Base-by-base conservation (phyloP, 768 basidiomycete genomes). In the Xanthoconium purpureum region DNA sequence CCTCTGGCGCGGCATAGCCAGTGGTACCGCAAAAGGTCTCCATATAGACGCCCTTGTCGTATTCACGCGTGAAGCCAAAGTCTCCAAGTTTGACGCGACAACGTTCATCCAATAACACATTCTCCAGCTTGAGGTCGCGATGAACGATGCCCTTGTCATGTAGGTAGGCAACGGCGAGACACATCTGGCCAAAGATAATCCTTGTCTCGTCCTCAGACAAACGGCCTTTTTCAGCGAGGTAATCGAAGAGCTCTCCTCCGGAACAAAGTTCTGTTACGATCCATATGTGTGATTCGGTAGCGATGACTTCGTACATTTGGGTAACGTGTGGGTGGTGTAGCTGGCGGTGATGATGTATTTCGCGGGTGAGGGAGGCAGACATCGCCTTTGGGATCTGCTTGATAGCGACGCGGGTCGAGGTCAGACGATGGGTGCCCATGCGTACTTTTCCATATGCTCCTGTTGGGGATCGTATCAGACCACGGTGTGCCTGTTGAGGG, bases 181-280 rank as follows among this genome's bases (percentile, higher is more conserved):
- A 91, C 6, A 98, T 77, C 69, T 98, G 94, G n/a, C 97, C 96
- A 67, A 99, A 97, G n/a, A 98, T 73, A 20, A 88, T 74, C 63
- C 84, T 83, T 5, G 92, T 79, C 74, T 99, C 97, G 40, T 85
- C 83, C 71, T 96, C 93, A 20, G 82, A 75, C 51, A 98, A 71
- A 3, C 95, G 82, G 20, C 94, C 92, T 64, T 96, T 91, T 77
- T 99, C 97, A 14, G 89, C 92, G 24, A 99, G 87, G 68, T 98
- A 98, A 74, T 98, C 97, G 73, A 98, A 99, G 30, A 99, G 83
- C 72, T 99, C 97, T 39, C 97, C 97, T 11, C 97, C 97, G 44
- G 85, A 88, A 73, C 97, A 98, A 35, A 99, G 85, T 69, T 99
- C 97, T 15, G 94, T 92, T 42, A 99, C 89, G 55, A 99, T 93